Evolutionary conservation across 106 monocot species (phyloP).

Genomic region (Cymbidium sinense): DNA sequence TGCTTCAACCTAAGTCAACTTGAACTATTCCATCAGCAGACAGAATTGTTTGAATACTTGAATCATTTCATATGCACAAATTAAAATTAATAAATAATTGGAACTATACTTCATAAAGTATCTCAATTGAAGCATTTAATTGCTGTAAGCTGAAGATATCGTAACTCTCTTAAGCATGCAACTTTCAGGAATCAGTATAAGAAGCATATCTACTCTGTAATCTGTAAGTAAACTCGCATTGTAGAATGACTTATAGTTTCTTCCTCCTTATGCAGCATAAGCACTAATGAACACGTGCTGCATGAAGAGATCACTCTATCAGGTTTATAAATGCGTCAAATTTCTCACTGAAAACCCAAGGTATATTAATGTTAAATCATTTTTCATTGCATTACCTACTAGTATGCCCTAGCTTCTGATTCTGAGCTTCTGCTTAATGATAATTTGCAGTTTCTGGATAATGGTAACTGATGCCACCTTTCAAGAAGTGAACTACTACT

Average conservation of each 20-base stretch:
- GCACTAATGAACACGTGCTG: no score
- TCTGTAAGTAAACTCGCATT: no score
- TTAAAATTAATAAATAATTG: not conserved
- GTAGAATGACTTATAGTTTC: no score
- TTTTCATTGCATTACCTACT: not conserved
- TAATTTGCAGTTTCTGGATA: not conserved
- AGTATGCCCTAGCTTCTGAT: not conserved
- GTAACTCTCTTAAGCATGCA: no score
- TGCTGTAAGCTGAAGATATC: no score
- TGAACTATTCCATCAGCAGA: not conserved
- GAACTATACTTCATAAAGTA: no score
- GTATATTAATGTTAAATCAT: not conserved
- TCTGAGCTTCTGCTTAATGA: not conserved
- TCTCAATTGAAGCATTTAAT: no score
- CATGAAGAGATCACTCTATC: no score
- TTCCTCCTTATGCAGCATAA: no score
- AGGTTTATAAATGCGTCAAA: no score
- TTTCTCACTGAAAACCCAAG: not conserved
- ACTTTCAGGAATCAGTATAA: no score
- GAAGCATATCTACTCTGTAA: no score
- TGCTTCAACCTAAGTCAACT: not conserved
- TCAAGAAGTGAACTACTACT: not conserved
- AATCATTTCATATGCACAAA: not conserved
- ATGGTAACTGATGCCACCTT: not conserved
- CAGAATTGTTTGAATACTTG: not conserved